Conservation (phyloP, 2,329 filamentous ascomycete genomes). For the Clonostachys sp. region DNA sequence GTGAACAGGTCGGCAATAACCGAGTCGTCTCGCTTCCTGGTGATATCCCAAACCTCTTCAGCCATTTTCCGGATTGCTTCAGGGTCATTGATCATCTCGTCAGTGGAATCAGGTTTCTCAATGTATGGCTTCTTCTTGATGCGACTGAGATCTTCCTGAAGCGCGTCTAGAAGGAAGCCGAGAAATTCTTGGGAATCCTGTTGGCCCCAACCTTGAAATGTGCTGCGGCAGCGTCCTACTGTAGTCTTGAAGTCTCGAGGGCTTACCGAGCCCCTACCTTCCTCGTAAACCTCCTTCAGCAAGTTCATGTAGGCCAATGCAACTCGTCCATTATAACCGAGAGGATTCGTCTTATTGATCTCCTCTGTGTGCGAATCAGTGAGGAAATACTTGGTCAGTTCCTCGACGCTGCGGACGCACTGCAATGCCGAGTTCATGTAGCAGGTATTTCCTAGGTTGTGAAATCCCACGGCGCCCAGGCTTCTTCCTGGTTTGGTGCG, state of each 20-base stretch:
- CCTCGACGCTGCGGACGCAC: constrained; percentile 88
- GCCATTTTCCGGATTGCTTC: constrained; percentile 80
- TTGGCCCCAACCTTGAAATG: constrained; percentile 92
- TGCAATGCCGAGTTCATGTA: constrained; percentile 99
- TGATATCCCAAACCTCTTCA: constrained; percentile 85
- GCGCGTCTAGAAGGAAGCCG: constrained; percentile 86
- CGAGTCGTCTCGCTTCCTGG: constrained; percentile 88
- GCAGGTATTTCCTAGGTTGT: constrained; percentile 93
- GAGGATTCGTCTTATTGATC: constrained; percentile 78
- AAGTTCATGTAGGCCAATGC: constrained; percentile 79
- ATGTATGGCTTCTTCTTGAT: constrained; percentile 96
- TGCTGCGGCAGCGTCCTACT: constrained; percentile 74
- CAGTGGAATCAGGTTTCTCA: constrained; percentile 95
- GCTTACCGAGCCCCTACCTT: constrained; percentile 63
- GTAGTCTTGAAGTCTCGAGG: constrained; percentile 79
- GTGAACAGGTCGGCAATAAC: constrained; percentile 94
- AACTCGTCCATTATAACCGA: constrained; percentile 81
- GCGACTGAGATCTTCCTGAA: constrained; percentile 93
- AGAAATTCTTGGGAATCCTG: constrained; percentile 98
- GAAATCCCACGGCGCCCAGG: constrained; percentile 75
- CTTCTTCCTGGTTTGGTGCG: constrained; percentile 67
- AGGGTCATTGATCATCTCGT: constrained; percentile 85
- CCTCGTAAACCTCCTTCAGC: constrained; percentile 73
- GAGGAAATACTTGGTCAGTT: constrained; percentile 89
- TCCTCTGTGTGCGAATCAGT: constrained; percentile 70